Evolutionary conservation across 371 early-diverging fungal genomes (phyloP).

Genomic region (Saksenaea vasiformis): DNA sequence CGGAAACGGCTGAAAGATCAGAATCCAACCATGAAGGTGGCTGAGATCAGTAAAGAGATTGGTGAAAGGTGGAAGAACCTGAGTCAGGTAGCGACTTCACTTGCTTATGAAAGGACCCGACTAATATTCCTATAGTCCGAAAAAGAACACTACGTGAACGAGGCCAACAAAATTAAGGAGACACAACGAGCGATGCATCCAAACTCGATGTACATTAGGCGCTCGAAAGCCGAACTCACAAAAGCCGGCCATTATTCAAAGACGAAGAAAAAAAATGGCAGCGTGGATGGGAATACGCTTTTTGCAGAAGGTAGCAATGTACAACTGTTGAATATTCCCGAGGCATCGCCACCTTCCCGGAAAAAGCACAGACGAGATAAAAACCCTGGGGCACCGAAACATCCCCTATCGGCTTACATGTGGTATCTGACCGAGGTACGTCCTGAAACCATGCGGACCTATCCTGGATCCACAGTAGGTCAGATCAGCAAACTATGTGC

Average conservation of each 20-base stretch:
- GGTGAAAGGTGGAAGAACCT: slow-evolving; percentile 61
- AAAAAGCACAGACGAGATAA: slow-evolving; percentile 40
- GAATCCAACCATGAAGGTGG: slow-evolving; percentile 65
- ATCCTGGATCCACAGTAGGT: slow-evolving; percentile 72
- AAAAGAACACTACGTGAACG: slow-evolving; percentile 35
- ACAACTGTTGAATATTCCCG: neutral
- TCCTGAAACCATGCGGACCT: slow-evolving; percentile 59
- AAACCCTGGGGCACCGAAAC: slow-evolving; percentile 73
- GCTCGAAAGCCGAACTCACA: slow-evolving; percentile 64
- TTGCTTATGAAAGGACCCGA: neutral
- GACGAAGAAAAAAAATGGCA: slow-evolving; percentile 15
- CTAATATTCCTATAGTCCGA: slow-evolving; percentile 21
- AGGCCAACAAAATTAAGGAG: slow-evolving; percentile 47
- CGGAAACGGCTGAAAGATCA: slow-evolving; percentile 62
- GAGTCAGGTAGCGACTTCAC: slow-evolving; percentile 23
- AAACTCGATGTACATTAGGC: slow-evolving; percentile 68
- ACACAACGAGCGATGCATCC: slow-evolving; percentile 53
- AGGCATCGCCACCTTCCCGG: neutral
- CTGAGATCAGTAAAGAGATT: slow-evolving; percentile 67
- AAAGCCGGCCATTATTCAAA: slow-evolving; percentile 52
- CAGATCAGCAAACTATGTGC: slow-evolving; percentile 73
- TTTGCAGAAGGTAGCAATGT: neutral
- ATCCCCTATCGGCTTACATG: slow-evolving; percentile 80
- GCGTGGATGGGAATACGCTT: neutral
- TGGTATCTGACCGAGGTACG: slow-evolving; percentile 71